A percentile compares a stretch with the other conserved stretches of the same genome.
These are phyloP conservation scores for Globisporangium camurandrum DNA, from an alignment of 352 stramenopile genomes.

Conservation along the genomic window DNA sequence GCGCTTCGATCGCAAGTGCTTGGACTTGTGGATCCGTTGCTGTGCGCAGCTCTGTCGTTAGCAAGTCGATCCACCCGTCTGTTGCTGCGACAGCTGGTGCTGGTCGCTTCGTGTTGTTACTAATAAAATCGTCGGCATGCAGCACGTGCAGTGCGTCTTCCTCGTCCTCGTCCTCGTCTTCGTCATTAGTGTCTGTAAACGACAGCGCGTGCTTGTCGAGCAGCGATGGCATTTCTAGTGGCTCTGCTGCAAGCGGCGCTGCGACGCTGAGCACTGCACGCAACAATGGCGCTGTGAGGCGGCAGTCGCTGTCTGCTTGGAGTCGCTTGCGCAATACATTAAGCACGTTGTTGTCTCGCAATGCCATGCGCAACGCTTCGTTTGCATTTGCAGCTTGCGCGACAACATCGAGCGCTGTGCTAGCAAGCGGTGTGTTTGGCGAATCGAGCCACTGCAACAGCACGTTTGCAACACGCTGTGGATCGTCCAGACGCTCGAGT, in stretches of 20 bases:
- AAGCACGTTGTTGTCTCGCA: conserved; percentile 30
- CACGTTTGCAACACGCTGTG: conserved; percentile 12
- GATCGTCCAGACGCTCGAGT: conserved; percentile 20
- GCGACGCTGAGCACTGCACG: conserved; percentile 43
- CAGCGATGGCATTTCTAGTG: conserved; percentile 18
- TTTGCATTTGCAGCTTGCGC: conserved; percentile 28
- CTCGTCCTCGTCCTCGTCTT: conserved; percentile 49
- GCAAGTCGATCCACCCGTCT: too few species aligned
- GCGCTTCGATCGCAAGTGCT: too few species aligned
- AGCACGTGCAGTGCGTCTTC: too few species aligned
- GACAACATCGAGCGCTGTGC: conserved; percentile 31
- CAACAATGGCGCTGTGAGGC: conserved; percentile 43
- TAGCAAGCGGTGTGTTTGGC: conserved; percentile 19
- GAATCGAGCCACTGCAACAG: conserved; percentile 45
- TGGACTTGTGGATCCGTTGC: too few species aligned
- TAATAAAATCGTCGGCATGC: conserved; percentile 56
- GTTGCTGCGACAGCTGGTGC: too few species aligned
- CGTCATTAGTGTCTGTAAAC: conserved; percentile 41
- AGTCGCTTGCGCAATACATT: conserved; percentile 35
- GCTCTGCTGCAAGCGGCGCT: conserved; percentile 3
- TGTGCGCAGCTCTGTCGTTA: too few species aligned
- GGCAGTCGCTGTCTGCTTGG: conserved; percentile 26
- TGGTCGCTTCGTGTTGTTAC: too few species aligned
- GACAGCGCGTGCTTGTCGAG: conserved; percentile 54
- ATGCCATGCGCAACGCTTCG: conserved; percentile 22